Percentiles rank a stretch among this genome's conserved stretches.
Evolutionary conservation across 192 early-diverging fungal genomes (phyloP).

Genomic region (Helicostylum pulchrum): DNA sequence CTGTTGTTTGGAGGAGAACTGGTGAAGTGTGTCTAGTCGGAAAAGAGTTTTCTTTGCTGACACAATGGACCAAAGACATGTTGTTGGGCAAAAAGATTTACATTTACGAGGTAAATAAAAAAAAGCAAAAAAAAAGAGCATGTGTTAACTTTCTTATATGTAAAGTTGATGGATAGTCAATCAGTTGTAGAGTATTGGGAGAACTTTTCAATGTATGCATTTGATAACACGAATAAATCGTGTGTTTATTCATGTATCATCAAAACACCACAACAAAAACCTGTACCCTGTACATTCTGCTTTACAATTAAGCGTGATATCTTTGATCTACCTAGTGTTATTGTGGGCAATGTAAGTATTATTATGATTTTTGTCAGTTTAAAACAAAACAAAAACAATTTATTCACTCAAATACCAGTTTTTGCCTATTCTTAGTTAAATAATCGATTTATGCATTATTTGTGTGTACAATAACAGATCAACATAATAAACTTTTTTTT

Average conservation of each 20-base stretch:
- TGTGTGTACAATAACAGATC: no score
- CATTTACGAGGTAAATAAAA: slow-evolving; percentile 65
- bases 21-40: slow-evolving; percentile 95
- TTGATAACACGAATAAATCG: slow-evolving; percentile 87
- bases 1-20: slow-evolving; percentile 94
- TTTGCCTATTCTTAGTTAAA: slow-evolving; percentile 25
- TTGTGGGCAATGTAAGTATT: slow-evolving; percentile 70
- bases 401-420: slow-evolving; percentile 15
- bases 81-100: slow-evolving; percentile 75
- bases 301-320: slow-evolving; percentile 97
- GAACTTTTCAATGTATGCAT: slow-evolving; percentile 86
- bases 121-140: neutral
- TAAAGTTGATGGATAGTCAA: slow-evolving; percentile 88
- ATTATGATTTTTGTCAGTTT: no score
- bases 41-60: slow-evolving; percentile 93
- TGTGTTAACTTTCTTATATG: slow-evolving; percentile 10
- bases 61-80: slow-evolving; percentile 85
- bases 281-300: slow-evolving; percentile 90
- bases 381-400: neutral
- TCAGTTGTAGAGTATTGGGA: slow-evolving; percentile 96
- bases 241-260: slow-evolving; percentile 89
- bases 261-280: slow-evolving; percentile 62
- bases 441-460: no score
- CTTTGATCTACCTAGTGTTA: slow-evolving; percentile 90
- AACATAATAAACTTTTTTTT: no score